Evolutionary conservation across 768 basidiomycete genomes (phyloP), one percentile per base, ranked within the genome.

Genomic region (Collybia sordida): DNA sequence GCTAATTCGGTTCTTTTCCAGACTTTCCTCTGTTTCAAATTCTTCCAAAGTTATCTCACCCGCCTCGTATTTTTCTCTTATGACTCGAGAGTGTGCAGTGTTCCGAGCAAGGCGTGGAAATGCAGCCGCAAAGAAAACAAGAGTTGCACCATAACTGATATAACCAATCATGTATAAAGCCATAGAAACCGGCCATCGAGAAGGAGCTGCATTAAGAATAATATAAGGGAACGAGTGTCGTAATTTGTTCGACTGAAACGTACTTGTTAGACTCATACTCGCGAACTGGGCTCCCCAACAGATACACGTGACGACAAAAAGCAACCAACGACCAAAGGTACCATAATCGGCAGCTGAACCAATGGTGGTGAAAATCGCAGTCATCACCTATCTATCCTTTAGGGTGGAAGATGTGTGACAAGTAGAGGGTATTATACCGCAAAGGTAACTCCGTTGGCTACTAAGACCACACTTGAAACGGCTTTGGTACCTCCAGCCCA

Each of bases 281-380:
- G 86, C 82, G 55, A 86, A 93, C 59, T 91, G 89, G 3, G 88
- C 80, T 0, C 70, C 86, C 91, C 91, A 93, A 52, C 88, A 91
- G 28, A 92, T 72, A 38, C 82, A 66, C 0, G 90, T 93, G 8
- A 86, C 64, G 15, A 74, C 74, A 19, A 91, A 69, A n/a, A 93
- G 72, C 7, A 92, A 64, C 88, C 89, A 92, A 12, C 86, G 81
- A 17, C 88, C 88, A 58, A 92, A 90, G 4, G 69, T 75, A 3
- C 86, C 85, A 54, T 88, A 90, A 60, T 90, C 87, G 0, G 85
- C 86, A 3, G 83, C 82, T 18, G 82, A 83, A 24, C 85, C 83
- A 36, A 93, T 82, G 0, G 88, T 90, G 2, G 90, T 93, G 68
- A 93, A 90, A 41, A 92, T 81, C 25, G 78, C 53, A 0, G 90